Conservation (phyloP, 2,329 filamentous ascomycete species). For the Ophiobolus disseminans region DNA sequence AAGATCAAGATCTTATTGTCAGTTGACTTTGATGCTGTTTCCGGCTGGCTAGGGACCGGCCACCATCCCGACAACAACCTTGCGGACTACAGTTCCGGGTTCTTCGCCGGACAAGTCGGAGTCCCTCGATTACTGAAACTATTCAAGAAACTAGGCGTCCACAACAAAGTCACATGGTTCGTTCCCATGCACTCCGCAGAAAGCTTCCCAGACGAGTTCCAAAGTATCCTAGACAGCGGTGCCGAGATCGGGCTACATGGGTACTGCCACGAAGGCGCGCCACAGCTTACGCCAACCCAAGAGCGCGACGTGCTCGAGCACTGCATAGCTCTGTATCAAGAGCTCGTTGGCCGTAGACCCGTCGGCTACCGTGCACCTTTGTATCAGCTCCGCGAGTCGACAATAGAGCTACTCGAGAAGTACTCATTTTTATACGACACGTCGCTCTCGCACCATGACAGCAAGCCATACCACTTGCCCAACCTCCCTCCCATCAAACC, state of each 20-base stretch:
- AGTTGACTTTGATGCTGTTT: slow-evolving; percentile 65
- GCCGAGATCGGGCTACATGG: slow-evolving; percentile 61
- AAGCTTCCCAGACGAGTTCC: slow-evolving; percentile 61
- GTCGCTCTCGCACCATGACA: slow-evolving; percentile 60
- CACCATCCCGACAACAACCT: slow-evolving; percentile 60
- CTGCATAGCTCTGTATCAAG: slow-evolving; percentile 55
- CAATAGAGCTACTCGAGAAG: slow-evolving; percentile 57
- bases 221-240: slow-evolving; percentile 59
- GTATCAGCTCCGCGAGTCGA: slow-evolving; percentile 59
- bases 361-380: slow-evolving; percentile 60
- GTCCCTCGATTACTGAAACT: slow-evolving; percentile 63
- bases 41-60: slow-evolving; percentile 66
- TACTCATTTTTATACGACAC: slow-evolving; percentile 60
- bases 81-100: slow-evolving; percentile 63
- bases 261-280: slow-evolving; percentile 58
- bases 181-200: slow-evolving; percentile 67
- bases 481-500: slow-evolving; percentile 49
- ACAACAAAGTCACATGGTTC: slow-evolving; percentile 65
- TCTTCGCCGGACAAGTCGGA: slow-evolving; percentile 64
- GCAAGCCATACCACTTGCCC: slow-evolving; percentile 58
- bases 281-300: slow-evolving; percentile 57
- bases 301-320: slow-evolving; percentile 59
- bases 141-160: slow-evolving; percentile 59
- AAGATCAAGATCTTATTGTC: slow-evolving; percentile 52
- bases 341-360: slow-evolving; percentile 55